Evolutionary conservation across 2,329 filamentous ascomycete genomes (phyloP).

Genomic region (Coniochaeta sp.): DNA sequence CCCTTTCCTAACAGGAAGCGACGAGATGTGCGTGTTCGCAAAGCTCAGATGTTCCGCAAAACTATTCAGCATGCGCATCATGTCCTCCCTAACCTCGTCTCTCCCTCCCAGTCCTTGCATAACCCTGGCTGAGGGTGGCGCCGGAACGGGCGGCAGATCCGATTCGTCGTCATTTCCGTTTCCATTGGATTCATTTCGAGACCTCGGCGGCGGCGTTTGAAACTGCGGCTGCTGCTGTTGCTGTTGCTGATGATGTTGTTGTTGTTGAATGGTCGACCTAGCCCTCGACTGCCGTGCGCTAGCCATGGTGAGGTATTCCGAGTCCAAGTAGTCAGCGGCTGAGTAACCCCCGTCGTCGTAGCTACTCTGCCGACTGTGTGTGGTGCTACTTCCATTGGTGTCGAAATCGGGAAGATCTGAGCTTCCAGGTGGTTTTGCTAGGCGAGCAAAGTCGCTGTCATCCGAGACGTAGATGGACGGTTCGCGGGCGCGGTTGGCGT

Average conservation of each 20-base stretch:
- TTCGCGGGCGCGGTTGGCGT: constrained; percentile 31
- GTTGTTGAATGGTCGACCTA: not conserved
- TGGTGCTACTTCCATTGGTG: constrained; percentile 8
- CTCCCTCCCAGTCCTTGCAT: constrained; percentile 30
- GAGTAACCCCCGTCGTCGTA: constrained; percentile 20
- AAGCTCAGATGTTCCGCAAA: constrained; percentile 26
- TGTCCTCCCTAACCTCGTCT: constrained; percentile 23
- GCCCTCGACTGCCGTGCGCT: not conserved
- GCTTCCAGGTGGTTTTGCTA: constrained; percentile 17
- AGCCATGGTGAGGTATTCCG: constrained; percentile 15
- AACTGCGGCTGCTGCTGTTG: constrained; percentile 3
- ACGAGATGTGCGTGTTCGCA: constrained; percentile 19
- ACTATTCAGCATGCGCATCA: constrained; percentile 23
- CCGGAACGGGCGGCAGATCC: constrained; percentile 29
- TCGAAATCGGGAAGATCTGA: constrained; percentile 16
- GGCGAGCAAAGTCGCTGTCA: constrained; percentile 42
- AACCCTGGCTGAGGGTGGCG: constrained; percentile 41
- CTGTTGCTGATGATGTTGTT: too few species aligned
- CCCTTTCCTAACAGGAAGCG: constrained; percentile 18
- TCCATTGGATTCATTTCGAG: too few species aligned
- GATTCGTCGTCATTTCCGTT: constrained; percentile 7
- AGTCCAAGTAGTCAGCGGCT: constrained; percentile 18
- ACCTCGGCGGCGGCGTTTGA: not conserved
- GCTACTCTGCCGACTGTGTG: constrained; percentile 17
- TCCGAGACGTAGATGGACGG: constrained; percentile 57